phyloP scores from a whole-genome alignment of 306 rosid genomes.

The Alnus glutinosa region DNA sequence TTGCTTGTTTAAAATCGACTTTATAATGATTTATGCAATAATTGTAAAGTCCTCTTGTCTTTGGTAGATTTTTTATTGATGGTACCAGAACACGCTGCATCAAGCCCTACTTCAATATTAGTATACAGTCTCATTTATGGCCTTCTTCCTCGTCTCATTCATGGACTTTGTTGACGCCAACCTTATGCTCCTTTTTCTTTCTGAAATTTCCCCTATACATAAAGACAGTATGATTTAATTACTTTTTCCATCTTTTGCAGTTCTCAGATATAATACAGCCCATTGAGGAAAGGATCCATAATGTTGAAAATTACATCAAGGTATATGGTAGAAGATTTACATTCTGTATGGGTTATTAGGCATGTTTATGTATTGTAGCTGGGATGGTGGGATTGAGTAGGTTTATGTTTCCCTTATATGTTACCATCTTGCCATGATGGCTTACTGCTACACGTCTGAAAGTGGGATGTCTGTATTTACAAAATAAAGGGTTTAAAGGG shows the following conservation, averaged over 20 bases:
- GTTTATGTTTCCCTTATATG: not conserved
- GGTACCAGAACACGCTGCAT: not conserved
- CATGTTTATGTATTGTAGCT: not conserved
- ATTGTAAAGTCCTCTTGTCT: not conserved
- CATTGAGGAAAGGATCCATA: constrained; percentile 64
- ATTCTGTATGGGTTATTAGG: not conserved
- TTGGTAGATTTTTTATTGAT: not conserved
- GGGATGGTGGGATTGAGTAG: not conserved
- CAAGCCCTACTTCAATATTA: not conserved
- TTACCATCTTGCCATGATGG: constrained; percentile 1
- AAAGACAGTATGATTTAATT: not conserved
- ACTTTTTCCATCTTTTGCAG: constrained; percentile 45
- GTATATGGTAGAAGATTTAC: constrained; percentile 34
- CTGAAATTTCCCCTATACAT: not conserved
- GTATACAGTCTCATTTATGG: not conserved
- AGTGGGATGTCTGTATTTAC: constrained; percentile 15
- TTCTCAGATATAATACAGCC: constrained; percentile 77
- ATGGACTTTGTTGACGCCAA: not conserved
- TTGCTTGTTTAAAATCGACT: not conserved
- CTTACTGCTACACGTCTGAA: constrained; percentile 13
- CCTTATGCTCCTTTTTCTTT: not conserved
- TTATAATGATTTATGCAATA: not conserved
- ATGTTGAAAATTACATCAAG: constrained; percentile 74
- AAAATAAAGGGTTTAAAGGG: not conserved
- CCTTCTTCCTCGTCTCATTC: not conserved